Base-by-base conservation (phyloP, 2,329 filamentous ascomycete genomes). In the Aspergillus thermomutatus region DNA sequence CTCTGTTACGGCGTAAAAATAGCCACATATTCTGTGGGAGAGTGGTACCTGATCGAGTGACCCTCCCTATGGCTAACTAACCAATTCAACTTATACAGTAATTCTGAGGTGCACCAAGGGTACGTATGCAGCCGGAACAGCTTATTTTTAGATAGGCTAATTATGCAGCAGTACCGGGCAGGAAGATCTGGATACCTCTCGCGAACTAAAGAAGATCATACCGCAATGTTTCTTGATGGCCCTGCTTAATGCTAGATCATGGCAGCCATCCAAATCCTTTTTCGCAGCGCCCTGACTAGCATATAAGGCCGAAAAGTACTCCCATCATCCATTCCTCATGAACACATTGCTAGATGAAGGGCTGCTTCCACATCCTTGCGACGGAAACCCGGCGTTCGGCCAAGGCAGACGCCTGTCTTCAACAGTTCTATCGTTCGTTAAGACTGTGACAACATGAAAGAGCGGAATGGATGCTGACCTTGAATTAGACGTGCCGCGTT, bases 311-410 rank as follows among this genome's bases (percentile, higher is more conserved):
- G 31, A 5, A 17, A 17, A 37, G 31, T 17, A 37, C 5, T 37
- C 7, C 14, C 11, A 34, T 17, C 31, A 34, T 34, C 31, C 31
- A 17, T 2, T 17, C 14, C 11, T 57, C 50, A 60, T 41, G 54
- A 40, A 49, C 50, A 58, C 28, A 46, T n/a, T 10, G 58, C 49
- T 25, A 23, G 21, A 9, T 28, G 50, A 10, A 63, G 60, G 25
- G 64, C 64, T n/a, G 41, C 56, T 43, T 66, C 64, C 6, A 68
- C 66, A 50, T 68, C 61, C 17, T 41, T 45, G 4, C 62, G 57
- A 26, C 58, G 59, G 47, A 68, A 68, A 0, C 66, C 66, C 0
- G 66, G 66, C 19, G 66, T 62, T 4, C 66, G 65, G 21, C 66
- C 66, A n/a, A 68, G 59, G 45, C 64, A 68, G 9, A 67, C 59